Base-by-base conservation (phyloP, 2,329 filamentous ascomycete genomes). In the Plenodomus lindquistii region DNA sequence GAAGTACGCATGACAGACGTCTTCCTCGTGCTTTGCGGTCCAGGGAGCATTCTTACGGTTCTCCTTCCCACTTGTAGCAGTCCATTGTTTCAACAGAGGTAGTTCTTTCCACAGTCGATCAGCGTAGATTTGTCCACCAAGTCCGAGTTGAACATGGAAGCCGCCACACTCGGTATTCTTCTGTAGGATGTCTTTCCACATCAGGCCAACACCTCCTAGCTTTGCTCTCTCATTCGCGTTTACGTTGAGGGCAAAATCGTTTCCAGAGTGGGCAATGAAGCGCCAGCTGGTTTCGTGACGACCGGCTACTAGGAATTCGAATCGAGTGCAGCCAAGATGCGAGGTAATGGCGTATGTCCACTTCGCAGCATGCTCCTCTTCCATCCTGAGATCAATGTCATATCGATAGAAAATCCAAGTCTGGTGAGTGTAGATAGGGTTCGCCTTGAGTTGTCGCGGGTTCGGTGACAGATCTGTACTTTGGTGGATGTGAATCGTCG, bases 291-390 rank as follows among this genome's bases (percentile, higher is more conserved):
- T 90, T 75, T 99, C 94, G 57, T 91, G 79, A 49, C 90, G 87
- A 6, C 93, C 93, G 17, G 94, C 94, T 16, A 99, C 89, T 17
- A 97, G 81, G 71, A 99, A 99, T 66, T 99, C 94, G 72, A 97
- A 99, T 20, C 94, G 84, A n/a, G 94, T 97, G 75, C 94, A 99
- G 27, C 94, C 94, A 17, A 97, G 79, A 66, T 97, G 92, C 1
- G 94, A 97, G 0, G 94, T 99, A 42, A 99, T 92, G 1, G 94
- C 94, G 67, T 99, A 99, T 0, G 94, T 99, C 94, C 94, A 99
- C 67, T 94, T 88, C 0, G 91, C 88, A 22, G 84, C 82, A 20
- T 80, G 81, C 15, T 78, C 70, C 15, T 97, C 92, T 27, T 88
- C 86, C 94, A 99, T 99, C 52, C 84, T 85, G 39, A 99, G 74